Evolutionary conservation across 164 flowering plant genomes (phyloP), one percentile per base, ranked within the genome.

Genomic region (Nymphaea colorata): DNA sequence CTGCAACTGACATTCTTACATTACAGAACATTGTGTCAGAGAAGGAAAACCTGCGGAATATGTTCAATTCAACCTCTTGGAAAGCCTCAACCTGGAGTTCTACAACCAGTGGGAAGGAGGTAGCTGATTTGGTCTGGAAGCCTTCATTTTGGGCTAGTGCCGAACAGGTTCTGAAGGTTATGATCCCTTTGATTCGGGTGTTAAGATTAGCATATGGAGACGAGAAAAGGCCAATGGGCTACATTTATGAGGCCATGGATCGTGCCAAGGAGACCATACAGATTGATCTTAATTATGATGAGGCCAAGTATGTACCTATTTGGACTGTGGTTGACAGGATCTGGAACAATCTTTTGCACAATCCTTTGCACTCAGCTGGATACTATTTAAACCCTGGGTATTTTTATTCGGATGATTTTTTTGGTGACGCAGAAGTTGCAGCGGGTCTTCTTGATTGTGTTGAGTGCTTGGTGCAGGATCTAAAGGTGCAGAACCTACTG

Each of bases 191-290:
- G 16, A 74, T 88, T 60, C 71, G 74, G 5, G 77, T 79, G 44
- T n/a, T 84, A 25, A 65, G 65, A 51, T 70, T 82, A 66, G 64
- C 82, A 43, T 63, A 70, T 59, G 72, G 72, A 43, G 76, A 63
- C 15, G 74, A 74, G 59, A 77, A 73, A 59, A 82, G 80, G 25
- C 77, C 74, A 67, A 63, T 80, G 53, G 90, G 84, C 25, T 79
- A 65, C 78, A 80, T 90, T 67, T 90, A 90, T 45, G 91, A 90
- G 69, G 80, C 87, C 2, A 82, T 88, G 77, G 96, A 88, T 70
- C 87, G 84, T 62, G 83, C 69, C 12, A 90, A 90, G 67, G 93
- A 88, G 67, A 73, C 75, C 0, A 84, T 90, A 44, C 69, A 73
- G 67, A 62, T 67, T 64, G 84, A 76, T 61, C 76, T 81, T 12